A percentile compares a stretch with the other conserved stretches of the same genome.
phyloP scores from a whole-genome alignment of 768 basidiomycete species.

The Pleurotus tuoliensis region DNA sequence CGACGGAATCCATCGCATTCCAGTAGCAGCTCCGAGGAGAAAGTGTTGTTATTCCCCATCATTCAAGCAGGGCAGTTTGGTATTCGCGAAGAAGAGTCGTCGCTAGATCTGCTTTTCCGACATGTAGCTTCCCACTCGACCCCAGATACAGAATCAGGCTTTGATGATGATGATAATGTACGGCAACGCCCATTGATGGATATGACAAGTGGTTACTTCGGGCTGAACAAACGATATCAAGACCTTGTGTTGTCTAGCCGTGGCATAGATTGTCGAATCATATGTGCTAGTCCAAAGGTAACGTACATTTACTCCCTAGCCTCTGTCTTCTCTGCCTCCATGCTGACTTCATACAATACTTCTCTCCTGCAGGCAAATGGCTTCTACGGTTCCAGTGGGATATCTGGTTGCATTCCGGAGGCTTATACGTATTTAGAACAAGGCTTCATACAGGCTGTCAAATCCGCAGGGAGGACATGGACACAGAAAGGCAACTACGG shows the following conservation, averaged over 20 bases:
- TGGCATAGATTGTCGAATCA: constrained; percentile 60
- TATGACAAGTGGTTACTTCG: constrained; percentile 95
- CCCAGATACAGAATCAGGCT: constrained; percentile 20
- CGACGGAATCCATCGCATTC: background rate
- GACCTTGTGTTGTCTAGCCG: constrained; percentile 57
- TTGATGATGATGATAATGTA: constrained; percentile 6
- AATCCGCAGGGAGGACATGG: constrained; percentile 42
- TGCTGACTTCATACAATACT: background rate
- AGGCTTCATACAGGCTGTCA: constrained; percentile 69
- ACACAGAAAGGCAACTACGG: constrained; percentile 19
- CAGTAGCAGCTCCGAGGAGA: constrained; percentile 19
- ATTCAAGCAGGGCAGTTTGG: constrained; percentile 89
- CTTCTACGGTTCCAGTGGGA: constrained; percentile 83
- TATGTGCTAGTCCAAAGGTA: constrained; percentile 87
- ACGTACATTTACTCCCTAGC: constrained; percentile 9
- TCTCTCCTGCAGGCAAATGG: constrained; percentile 75
- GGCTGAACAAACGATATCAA: constrained; percentile 78
- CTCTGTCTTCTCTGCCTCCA: too few species aligned
- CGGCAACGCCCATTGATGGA: constrained; percentile 51
- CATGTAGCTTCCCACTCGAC: constrained; percentile 23
- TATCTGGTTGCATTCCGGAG: constrained; percentile 93
- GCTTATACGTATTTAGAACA: constrained; percentile 89
- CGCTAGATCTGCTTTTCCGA: constrained; percentile 56
- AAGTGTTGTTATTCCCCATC: constrained; percentile 68
- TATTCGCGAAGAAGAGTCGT: constrained; percentile 79